phyloP scores from a whole-genome alignment of 1,284 basidiomycete species.

The Ustilago loliicola region DNA sequence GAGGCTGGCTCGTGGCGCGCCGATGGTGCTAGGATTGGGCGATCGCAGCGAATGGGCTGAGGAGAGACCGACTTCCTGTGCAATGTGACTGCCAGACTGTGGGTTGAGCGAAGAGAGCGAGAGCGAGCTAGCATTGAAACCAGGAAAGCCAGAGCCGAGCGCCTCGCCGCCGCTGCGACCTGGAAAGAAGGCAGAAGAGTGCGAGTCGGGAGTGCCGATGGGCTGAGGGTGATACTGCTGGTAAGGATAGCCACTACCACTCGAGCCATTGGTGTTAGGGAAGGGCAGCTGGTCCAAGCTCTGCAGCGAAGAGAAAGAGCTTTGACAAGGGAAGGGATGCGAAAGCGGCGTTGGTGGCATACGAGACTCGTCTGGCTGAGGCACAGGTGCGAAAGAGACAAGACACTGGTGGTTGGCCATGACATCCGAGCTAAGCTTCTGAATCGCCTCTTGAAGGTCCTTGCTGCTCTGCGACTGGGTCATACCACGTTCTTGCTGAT shows the following conservation, averaged over 20 bases:
- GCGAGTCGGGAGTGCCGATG: constrained; percentile 49
- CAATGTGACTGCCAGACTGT: constrained; percentile 41
- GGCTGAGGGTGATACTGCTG: constrained; percentile 55
- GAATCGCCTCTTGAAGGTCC: constrained; percentile 58
- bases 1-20: constrained; percentile 31
- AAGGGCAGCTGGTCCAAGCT: constrained; percentile 51
- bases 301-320: constrained; percentile 48
- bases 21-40: constrained; percentile 18
- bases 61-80: constrained; percentile 43
- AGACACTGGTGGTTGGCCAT: constrained; percentile 66
- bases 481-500: constrained; percentile 40
- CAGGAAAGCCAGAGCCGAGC: constrained; percentile 44
- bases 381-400: constrained; percentile 56
- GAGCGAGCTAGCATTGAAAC: constrained; percentile 47
- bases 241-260: constrained; percentile 48
- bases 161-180: constrained; percentile 35
- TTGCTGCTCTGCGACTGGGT: constrained; percentile 50
- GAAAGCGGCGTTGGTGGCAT: constrained; percentile 39
- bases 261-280: constrained; percentile 37
- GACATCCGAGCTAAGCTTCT: constrained; percentile 57
- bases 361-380: constrained; percentile 44
- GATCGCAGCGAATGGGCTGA: constrained; percentile 33
- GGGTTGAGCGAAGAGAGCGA: constrained; percentile 57
- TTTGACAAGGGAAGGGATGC: constrained; percentile 46
- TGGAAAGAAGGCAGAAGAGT: constrained; percentile 46